Conservation (phyloP, 2,329 filamentous ascomycete species). For the Boeremia lycopersici region DNA sequence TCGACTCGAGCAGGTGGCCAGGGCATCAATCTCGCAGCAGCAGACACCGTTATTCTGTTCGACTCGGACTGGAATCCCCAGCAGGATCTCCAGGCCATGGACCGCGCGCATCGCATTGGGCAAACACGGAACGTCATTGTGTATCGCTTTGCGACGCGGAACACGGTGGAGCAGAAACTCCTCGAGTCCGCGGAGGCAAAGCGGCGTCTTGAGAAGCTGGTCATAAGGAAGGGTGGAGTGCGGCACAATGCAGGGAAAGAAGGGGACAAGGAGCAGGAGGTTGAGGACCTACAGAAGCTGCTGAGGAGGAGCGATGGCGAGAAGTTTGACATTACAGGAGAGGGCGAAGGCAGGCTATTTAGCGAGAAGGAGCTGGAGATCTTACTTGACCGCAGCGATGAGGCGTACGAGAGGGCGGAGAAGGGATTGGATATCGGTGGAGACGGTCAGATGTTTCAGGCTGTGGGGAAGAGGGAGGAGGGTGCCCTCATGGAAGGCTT, state of each 20-base stretch:
- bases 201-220: constrained; percentile 86
- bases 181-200: constrained; percentile 90
- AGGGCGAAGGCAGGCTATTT: constrained; percentile 69
- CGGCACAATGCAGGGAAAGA: constrained; percentile 62
- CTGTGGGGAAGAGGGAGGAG: constrained; percentile 77
- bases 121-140: constrained; percentile 92
- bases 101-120: constrained; percentile 92
- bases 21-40: constrained; percentile 90
- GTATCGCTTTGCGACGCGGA: constrained; percentile 90
- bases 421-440: constrained; percentile 76
- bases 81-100: constrained; percentile 94
- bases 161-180: constrained; percentile 87
- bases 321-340: constrained; percentile 60
- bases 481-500: constrained; percentile 57
- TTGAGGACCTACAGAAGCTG: constrained; percentile 55
- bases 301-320: constrained; percentile 70
- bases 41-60: constrained; percentile 91
- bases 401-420: constrained; percentile 74
- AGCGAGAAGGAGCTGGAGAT: constrained; percentile 77
- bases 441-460: constrained; percentile 65
- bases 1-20: constrained; percentile 92
- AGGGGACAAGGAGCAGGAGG: constrained; percentile 50
- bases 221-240: constrained; percentile 84
- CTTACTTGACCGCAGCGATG: constrained; percentile 75
- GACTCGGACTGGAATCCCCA: constrained; percentile 95